These are phyloP conservation scores for Brassica rapa DNA, from an alignment of 345 rosid species.

Conservation along the genomic window DNA sequence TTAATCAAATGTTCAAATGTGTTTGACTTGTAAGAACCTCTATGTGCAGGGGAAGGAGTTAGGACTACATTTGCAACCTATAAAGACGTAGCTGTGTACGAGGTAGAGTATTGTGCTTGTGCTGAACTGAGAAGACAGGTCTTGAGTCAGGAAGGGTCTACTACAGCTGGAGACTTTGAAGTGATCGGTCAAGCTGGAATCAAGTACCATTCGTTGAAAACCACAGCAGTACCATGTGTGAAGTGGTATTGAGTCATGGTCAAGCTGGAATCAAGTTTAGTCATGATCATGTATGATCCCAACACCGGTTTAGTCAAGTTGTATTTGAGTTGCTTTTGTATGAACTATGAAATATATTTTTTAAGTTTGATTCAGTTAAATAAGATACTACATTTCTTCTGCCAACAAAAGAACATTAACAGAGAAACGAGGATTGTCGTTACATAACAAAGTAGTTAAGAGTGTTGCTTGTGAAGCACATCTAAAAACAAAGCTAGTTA, in stretches of 20 bases:
- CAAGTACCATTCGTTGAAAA: constrained; percentile 26
- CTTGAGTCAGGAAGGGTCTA: constrained; percentile 26
- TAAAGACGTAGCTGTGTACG: constrained; percentile 48
- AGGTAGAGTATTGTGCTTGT: constrained; percentile 75
- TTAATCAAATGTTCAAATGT: background rate
- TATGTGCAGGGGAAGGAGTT: constrained; percentile 76
- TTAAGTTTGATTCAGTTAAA: constrained; percentile 18
- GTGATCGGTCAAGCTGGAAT: constrained; percentile 48
- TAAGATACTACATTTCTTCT: background rate
- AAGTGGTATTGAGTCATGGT: constrained; percentile 47
- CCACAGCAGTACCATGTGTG: constrained; percentile 29
- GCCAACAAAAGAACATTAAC: background rate
- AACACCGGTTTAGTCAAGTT: constrained; percentile 32
- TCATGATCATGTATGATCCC: constrained; percentile 35
- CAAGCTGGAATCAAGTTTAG: constrained; percentile 50
- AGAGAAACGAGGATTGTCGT: constrained; percentile 6
- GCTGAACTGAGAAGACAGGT: constrained; percentile 58
- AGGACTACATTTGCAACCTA: constrained; percentile 64
- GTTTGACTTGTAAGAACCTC: background rate
- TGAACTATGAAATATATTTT: constrained; percentile 18
- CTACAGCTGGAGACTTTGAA: constrained; percentile 47
- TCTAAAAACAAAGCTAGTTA: background rate
- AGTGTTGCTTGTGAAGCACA: constrained; percentile 4
- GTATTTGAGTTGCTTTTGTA: constrained; percentile 21
- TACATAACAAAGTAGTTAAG: constrained; percentile 25